phyloP scores from a whole-genome alignment of 1,139 yeast genomes.

The Kurtzmaniella natalensis region DNA sequence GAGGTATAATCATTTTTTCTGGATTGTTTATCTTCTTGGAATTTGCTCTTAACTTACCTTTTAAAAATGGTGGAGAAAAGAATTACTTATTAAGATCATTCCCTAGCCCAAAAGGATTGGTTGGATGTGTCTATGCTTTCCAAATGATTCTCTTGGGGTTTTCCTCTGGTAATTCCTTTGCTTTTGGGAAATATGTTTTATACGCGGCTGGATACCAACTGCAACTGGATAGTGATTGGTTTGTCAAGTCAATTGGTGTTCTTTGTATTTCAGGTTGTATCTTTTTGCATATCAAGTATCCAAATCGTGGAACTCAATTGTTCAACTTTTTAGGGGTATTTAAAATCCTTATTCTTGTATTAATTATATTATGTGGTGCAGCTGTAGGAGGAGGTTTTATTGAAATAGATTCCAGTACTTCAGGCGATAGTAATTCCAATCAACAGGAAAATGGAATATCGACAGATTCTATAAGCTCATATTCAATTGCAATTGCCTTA shows the following conservation, averaged over 20 bases:
- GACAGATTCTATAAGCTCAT: slow-evolving; percentile 15
- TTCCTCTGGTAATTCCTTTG: slow-evolving; percentile 48
- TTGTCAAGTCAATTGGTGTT: slow-evolving; percentile 42
- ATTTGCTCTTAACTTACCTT: slow-evolving; percentile 44
- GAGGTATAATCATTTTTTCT: slow-evolving; percentile 43
- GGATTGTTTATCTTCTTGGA: slow-evolving; percentile 46
- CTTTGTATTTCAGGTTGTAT: slow-evolving; percentile 38
- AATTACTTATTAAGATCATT: slow-evolving; percentile 45
- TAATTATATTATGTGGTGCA: slow-evolving; percentile 36
- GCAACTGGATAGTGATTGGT: slow-evolving; percentile 16
- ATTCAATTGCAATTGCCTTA: slow-evolving; percentile 38
- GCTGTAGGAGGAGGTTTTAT: slow-evolving; percentile 25
- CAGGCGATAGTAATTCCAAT: slow-evolving; percentile 8
- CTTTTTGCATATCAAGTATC: slow-evolving; percentile 34
- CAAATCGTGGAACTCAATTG: slow-evolving; percentile 38
- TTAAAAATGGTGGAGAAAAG: slow-evolving; percentile 47
- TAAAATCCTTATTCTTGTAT: slow-evolving; percentile 36
- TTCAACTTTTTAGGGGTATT: slow-evolving; percentile 42
- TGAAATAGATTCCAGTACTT: slow-evolving; percentile 16
- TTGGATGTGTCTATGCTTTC: slow-evolving; percentile 43
- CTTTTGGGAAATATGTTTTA: slow-evolving; percentile 46
- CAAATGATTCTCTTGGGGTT: slow-evolving; percentile 46
- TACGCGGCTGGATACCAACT: slow-evolving; percentile 29
- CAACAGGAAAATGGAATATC: slow-evolving; percentile 9
- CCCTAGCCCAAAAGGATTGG: slow-evolving; percentile 29